phyloP scores from a whole-genome alignment of 164 flowering plant genomes.

The Pachysandra terminalis region DNA sequence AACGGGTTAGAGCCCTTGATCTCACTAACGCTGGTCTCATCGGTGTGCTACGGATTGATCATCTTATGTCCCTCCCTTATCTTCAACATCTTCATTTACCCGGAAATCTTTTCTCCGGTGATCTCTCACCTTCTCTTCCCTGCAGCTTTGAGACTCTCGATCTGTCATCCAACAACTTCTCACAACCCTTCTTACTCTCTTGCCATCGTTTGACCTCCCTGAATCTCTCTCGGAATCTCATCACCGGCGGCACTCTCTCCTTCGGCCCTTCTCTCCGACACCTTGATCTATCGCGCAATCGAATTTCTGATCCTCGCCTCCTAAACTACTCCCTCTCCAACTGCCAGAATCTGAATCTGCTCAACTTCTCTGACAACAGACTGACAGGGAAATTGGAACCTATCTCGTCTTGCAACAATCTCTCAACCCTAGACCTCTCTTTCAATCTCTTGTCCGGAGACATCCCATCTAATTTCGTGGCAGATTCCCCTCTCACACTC shows the following conservation, averaged over 20 bases:
- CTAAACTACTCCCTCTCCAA: slow-evolving; percentile 28
- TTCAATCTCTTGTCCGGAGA: slow-evolving; percentile 45
- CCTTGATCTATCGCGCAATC: slow-evolving; percentile 65
- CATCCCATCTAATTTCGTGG: slow-evolving; percentile 30
- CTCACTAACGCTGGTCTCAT: slow-evolving; percentile 39
- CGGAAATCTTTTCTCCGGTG: slow-evolving; percentile 55
- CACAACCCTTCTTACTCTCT: slow-evolving; percentile 20
- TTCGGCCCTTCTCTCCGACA: slow-evolving; percentile 40
- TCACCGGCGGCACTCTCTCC: slow-evolving; percentile 34
- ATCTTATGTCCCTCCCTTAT: slow-evolving; percentile 36
- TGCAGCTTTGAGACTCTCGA: slow-evolving; percentile 49
- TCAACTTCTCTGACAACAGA: slow-evolving; percentile 58
- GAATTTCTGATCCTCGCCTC: slow-evolving; percentile 38
- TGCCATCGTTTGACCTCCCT: slow-evolving; percentile 39
- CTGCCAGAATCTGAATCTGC: slow-evolving; percentile 42
- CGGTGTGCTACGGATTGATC: slow-evolving; percentile 44
- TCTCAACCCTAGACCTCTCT: slow-evolving; percentile 51
- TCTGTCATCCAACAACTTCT: slow-evolving; percentile 55
- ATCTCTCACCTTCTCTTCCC: slow-evolving; percentile 30
- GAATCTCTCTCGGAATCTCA: slow-evolving; percentile 50
- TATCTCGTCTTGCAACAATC: slow-evolving; percentile 34
- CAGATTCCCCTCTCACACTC: slow-evolving; percentile 25
- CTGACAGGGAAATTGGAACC: slow-evolving; percentile 35
- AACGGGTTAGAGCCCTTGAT: slow-evolving; percentile 42
- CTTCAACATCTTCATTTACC: slow-evolving; percentile 35